Evolutionary conservation across 2,329 filamentous ascomycete genomes (phyloP).

Genomic region (Byssothecium circinans): DNA sequence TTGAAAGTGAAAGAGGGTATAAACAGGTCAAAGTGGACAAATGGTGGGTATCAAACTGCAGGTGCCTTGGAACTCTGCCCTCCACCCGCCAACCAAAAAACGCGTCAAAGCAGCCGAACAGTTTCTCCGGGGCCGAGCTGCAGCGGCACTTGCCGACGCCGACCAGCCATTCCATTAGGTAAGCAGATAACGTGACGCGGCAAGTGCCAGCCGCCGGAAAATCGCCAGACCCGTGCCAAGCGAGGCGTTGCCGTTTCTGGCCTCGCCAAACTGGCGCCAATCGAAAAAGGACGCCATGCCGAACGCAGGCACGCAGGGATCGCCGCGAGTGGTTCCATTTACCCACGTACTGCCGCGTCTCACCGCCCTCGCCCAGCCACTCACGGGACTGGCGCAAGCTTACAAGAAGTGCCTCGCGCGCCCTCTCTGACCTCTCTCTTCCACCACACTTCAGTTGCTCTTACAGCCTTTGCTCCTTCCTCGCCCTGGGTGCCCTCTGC

Average conservation of each 20-base stretch:
- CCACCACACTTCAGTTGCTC: slow-evolving; percentile 32
- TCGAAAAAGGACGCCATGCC: slow-evolving; percentile 18
- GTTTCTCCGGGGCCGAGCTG: slow-evolving; percentile 12
- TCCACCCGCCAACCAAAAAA: slow-evolving; percentile 24
- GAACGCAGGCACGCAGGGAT: slow-evolving; percentile 20
- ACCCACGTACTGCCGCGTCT: slow-evolving; percentile 24
- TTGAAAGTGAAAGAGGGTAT: slow-evolving; percentile 12
- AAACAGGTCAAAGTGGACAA: slow-evolving; percentile 15
- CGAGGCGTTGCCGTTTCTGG: slow-evolving; percentile 17
- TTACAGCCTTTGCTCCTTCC: slow-evolving; percentile 18
- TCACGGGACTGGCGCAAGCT: slow-evolving; percentile 37
- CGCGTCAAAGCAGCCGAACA: slow-evolving; percentile 18
- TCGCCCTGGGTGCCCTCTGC: slow-evolving; percentile 12
- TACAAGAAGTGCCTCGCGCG: slow-evolving; percentile 38
- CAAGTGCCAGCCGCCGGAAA: neutral
- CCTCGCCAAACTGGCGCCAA: slow-evolving; percentile 10
- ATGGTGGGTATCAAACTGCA: slow-evolving; percentile 26
- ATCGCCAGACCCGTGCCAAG: slow-evolving; percentile 1
- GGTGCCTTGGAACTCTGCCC: slow-evolving; percentile 25
- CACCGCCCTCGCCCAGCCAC: slow-evolving; percentile 34
- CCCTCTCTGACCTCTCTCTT: slow-evolving; percentile 40
- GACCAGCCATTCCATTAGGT: neutral
- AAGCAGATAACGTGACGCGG: neutral
- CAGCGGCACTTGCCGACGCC: neutral
- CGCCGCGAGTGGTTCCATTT: slow-evolving; percentile 11